Conservation (phyloP, 306 rosid species). For the Rubus idaeus region DNA sequence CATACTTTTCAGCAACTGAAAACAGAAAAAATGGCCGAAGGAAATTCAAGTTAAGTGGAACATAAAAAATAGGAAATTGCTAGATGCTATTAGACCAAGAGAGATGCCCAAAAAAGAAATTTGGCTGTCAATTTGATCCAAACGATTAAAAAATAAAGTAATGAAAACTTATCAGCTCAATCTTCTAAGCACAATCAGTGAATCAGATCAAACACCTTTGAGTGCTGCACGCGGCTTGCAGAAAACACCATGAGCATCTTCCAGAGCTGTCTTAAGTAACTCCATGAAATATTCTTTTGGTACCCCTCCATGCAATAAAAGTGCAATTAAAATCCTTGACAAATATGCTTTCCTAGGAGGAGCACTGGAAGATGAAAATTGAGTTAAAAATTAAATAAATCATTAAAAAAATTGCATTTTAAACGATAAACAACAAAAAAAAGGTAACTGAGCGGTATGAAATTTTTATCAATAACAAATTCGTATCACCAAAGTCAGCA, state of each 20-base stretch:
- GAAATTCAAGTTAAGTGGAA: background rate
- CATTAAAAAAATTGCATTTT: too few relatives aligned
- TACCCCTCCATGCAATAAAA: slow-evolving; percentile 79
- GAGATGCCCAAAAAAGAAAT: background rate
- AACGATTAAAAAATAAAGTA: background rate
- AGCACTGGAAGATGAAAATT: slow-evolving; percentile 45
- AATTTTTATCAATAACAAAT: too few relatives aligned
- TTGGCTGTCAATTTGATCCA: background rate
- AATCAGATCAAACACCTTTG: slow-evolving; percentile 42
- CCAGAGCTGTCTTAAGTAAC: slow-evolving; percentile 42
- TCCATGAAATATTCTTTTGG: slow-evolving; percentile 62
- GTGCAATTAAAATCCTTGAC: slow-evolving; percentile 57
- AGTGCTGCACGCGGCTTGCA: slow-evolving; percentile 57
- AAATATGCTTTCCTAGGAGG: slow-evolving; percentile 50
- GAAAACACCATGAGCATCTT: slow-evolving; percentile 40
- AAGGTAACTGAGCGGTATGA: too few relatives aligned
- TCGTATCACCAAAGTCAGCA: too few relatives aligned
- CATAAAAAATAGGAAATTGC: background rate
- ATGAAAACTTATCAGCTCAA: background rate
- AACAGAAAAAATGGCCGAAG: background rate
- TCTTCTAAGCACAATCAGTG: background rate
- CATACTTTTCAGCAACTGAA: slow-evolving; percentile 54
- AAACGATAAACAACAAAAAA: too few relatives aligned
- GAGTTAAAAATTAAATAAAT: too few relatives aligned
- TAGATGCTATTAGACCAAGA: background rate